Conservation (phyloP, 208 protist genomes). For the Crithidia expoeki region DNA sequence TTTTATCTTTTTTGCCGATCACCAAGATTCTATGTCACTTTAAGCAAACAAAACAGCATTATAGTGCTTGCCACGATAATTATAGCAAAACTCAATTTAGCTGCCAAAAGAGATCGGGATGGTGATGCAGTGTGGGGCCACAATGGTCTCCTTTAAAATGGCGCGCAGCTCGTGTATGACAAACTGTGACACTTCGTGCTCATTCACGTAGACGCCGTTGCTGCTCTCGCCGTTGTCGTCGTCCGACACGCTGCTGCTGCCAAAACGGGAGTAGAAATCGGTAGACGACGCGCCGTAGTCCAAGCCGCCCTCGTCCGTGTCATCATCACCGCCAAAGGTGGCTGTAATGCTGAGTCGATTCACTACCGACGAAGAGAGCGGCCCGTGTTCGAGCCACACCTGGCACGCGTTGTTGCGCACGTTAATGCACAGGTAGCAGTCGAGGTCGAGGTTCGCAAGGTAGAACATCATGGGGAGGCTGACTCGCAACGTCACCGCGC, state of each 20-base stretch:
- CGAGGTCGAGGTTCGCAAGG: constrained; percentile 72
- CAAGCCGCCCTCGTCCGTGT: constrained; percentile 8
- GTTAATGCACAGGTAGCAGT: constrained; percentile 82
- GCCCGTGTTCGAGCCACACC: constrained; percentile 77
- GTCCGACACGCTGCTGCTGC: constrained; percentile 33
- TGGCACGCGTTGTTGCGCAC: constrained; percentile 53
- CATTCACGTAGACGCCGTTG: constrained; percentile 61
- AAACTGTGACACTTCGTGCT: constrained; percentile 70
- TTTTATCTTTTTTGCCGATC: no score
- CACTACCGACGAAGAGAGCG: constrained; percentile 62
- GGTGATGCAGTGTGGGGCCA: constrained; percentile 74
- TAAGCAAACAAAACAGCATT: no score
- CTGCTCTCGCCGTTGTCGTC: constrained; percentile 29
- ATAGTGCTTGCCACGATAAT: no score
- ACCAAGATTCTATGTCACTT: no score
- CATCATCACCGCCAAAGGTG: constrained; percentile 54
- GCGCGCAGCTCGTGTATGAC: constrained; percentile 70
- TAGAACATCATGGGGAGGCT: constrained; percentile 66
- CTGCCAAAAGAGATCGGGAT: constrained; percentile 47
- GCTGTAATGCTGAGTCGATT: constrained; percentile 68
- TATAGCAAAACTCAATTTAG: no score
- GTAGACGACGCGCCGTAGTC: constrained; percentile 33
- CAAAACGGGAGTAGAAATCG: constrained; percentile 37
- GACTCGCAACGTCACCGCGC: constrained; percentile 50
- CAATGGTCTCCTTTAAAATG: constrained; percentile 65